A percentile compares a stretch with the other conserved stretches of the same genome.
phyloP scores from a whole-genome alignment of 352 stramenopile species.

The Peronosclerospora sorghi region DNA sequence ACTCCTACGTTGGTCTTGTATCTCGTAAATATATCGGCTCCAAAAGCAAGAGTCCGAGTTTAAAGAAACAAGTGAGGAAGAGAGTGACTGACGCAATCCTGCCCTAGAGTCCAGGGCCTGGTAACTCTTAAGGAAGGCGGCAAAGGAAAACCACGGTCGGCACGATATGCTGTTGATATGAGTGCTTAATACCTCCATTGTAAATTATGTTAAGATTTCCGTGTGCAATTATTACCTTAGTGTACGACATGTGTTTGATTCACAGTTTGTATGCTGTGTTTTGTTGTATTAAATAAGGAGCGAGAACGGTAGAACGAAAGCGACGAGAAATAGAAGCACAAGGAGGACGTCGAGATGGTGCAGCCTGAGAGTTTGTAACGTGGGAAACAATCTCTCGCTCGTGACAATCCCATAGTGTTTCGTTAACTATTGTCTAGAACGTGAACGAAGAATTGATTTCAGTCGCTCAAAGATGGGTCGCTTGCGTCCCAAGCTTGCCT shows the following conservation, averaged over 20 bases:
- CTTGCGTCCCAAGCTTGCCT: conserved; percentile 30
- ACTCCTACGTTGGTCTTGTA: conserved; percentile 40
- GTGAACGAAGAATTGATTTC: conserved; percentile 14
- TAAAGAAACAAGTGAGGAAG: conserved; percentile 7
- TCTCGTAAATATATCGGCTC: conserved; percentile 15
- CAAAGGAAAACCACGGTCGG: conserved; percentile 6
- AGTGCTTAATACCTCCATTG: conserved; percentile 23
- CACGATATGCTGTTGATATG: conserved; percentile 13
- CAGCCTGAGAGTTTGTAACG: no score
- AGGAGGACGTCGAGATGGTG: no score
- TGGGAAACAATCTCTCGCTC: background rate
- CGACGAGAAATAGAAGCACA: no score
- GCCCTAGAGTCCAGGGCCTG: background rate
- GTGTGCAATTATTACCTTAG: conserved; percentile 2
- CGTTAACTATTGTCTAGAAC: background rate
- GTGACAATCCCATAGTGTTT: background rate
- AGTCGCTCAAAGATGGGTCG: conserved; percentile 31
- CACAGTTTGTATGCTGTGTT: no score
- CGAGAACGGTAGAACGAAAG: no score
- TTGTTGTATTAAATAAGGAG: no score
- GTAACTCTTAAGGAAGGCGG: conserved; percentile 6
- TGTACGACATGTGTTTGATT: no score
- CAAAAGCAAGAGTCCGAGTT: conserved; percentile 11
- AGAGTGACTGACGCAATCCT: background rate
- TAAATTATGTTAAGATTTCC: conserved; percentile 34